Evolutionary conservation across 2,329 filamentous ascomycete species (phyloP), one percentile per base, ranked within the genome.

Genomic region (Teratosphaeria destructans): DNA sequence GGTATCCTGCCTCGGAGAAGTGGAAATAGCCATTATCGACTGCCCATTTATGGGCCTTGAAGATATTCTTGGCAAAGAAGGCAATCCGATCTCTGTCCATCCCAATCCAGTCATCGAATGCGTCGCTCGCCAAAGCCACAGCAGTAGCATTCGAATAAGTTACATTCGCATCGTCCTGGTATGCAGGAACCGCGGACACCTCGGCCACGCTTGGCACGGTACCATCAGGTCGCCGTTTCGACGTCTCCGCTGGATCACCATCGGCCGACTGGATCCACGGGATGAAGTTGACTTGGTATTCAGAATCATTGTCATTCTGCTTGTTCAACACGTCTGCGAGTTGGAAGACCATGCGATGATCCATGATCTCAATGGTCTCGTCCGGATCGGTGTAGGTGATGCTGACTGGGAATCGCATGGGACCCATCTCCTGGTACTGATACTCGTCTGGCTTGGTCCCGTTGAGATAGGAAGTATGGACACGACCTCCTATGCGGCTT

Each of bases 341-440:
- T 67, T 86, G 82, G 69, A 86, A 87, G 0, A 87, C 82, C 68
- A 88, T 77, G 62, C 82, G 78, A 66, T 86, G 84, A 64, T 87
- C 85, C 8, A 80, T 78, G 62, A 87, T 83, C 60, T 83, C 78
- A 3, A 80, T 65, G 0, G 81, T 85, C 65, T 81, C 76, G 62
- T 84, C 83, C 2, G 77, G 68, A 49, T 49, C 43, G 10, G 43
- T 49, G 62, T 82, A 78, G 1, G 69, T 74, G 16, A 77, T 71
- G 2, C 76, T 78, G 16, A 81, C 75, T 0, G 85, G 85, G 63
- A 87, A 83, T 2, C 84, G 75, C 84, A 87, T 87, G 0, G 84
- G 82, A 0, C 85, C 85, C 82, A 81, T 80, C 67, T 87, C 85
- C 65, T 87, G 84, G 68, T 88, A 87, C 23, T 84, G 83, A 66